Base-by-base conservation (phyloP, 1,284 basidiomycete species). In the Cryptococcus floricola region DNA sequence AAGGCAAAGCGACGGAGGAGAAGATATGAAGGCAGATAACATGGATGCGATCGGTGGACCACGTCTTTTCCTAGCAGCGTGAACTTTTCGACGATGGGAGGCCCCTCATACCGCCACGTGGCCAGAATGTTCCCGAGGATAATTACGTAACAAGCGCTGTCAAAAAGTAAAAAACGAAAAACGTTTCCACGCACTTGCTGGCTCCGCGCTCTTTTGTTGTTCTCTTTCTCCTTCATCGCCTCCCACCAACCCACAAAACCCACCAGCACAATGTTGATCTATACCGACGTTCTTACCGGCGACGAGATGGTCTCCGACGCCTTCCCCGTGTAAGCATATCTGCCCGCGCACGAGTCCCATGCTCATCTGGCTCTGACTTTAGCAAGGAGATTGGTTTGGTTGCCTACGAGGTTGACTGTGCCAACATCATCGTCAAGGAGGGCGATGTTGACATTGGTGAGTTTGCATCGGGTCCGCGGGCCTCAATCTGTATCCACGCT, bases 261-360 rank as follows among this genome's bases (percentile, higher is more conserved):
- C 23, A 59, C 23, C 28, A 6, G 28, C 56, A 65, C 39, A 45
- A 77, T 77, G 76, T 56, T 76, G 46, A 63, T 77, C 57, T 77
- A 70, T 72, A 55, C 59, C 52, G 80, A 81, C 70, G 73, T 89
- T 63, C 46, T 98, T 58, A 80, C 85, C 61, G 85, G 80, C 62
- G 94, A 98, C 76, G 95, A 99, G 83, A 89, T 99, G 84, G 84
- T 90, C 84, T 92, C 91, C 46, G 91, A 95, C 81, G 92, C 93
- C 65, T 97, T 88, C 82, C 85, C 87, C 47, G 51, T 88, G 89
- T 92, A 68, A 68, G 85, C 39, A n/a, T 45, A 16, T 34, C 31
- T 34, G 31, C 10, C 31, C 10, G 31, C 7, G 31, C 38, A 52
- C 14, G 16, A n/a, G 3, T 14, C n/a, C 38, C 45, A 43, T 12